Conservation (phyloP, 345 rosid genomes). For the Luvunga scandens region DNA sequence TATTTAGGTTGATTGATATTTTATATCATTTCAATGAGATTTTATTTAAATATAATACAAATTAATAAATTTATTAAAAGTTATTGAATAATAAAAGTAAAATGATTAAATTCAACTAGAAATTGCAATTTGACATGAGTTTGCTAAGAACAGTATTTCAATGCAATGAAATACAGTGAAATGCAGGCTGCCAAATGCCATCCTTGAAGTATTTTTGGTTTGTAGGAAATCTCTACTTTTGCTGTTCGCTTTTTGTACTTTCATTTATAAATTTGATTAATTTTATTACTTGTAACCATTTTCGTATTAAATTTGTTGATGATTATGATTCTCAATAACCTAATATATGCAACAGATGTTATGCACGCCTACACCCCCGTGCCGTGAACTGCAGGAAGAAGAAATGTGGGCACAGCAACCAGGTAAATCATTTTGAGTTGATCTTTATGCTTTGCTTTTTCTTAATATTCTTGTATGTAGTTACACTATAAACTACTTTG, state of each 20-base stretch:
- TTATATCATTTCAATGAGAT: too few relatives aligned
- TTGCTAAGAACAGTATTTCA: too few relatives aligned
- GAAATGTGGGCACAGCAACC: constrained; percentile 99
- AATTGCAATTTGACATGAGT: too few relatives aligned
- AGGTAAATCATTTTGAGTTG: constrained; percentile 37
- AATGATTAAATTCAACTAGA: too few relatives aligned
- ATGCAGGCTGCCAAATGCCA: too few relatives aligned
- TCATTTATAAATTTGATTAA: background rate
- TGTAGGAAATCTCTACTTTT: too few relatives aligned
- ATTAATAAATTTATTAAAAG: too few relatives aligned
- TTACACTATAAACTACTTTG: background rate
- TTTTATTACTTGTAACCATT: background rate
- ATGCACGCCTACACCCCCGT: constrained; percentile 93
- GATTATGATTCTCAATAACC: background rate
- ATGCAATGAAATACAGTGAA: too few relatives aligned
- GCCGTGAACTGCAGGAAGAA: constrained; percentile 99
- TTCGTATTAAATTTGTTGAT: background rate
- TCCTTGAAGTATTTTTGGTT: background rate
- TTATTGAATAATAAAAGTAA: too few relatives aligned
- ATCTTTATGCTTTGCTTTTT: background rate
- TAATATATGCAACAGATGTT: constrained; percentile 47
- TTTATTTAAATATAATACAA: too few relatives aligned
- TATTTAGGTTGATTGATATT: too few relatives aligned
- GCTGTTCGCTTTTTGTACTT: background rate
- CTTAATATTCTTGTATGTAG: background rate